phyloP scores from a whole-genome alignment of 2,329 filamentous ascomycete species.

The Sporothrix inflata region DNA sequence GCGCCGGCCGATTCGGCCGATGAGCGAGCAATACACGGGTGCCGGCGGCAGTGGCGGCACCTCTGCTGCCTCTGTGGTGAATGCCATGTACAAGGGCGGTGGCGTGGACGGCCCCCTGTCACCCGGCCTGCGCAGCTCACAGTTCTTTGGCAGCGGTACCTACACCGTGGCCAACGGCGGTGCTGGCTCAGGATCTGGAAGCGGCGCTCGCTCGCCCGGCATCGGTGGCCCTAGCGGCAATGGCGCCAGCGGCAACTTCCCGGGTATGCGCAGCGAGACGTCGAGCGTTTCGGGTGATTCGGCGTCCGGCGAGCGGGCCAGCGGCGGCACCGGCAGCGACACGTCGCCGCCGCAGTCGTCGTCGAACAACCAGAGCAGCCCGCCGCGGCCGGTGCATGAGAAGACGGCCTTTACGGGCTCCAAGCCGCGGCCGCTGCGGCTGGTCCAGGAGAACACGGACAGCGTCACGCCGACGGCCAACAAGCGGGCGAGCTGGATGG shows the following conservation, averaged over 20 bases:
- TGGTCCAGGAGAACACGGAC: constrained; percentile 78
- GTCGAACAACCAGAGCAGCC: constrained; percentile 47
- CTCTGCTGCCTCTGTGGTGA: constrained; percentile 70
- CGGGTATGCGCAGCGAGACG: constrained; percentile 69
- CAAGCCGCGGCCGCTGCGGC: constrained; percentile 80
- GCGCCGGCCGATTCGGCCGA: constrained; percentile 55
- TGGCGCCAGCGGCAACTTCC: constrained; percentile 62
- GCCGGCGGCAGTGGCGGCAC: constrained; percentile 24
- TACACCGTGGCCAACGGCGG: constrained; percentile 41
- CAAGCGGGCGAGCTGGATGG: constrained; percentile 68
- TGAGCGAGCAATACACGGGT: constrained; percentile 65
- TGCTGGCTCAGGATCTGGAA: constrained; percentile 41
- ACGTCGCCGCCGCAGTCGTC: constrained; percentile 52
- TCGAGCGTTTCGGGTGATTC: constrained; percentile 71
- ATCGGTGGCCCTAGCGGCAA: constrained; percentile 41
- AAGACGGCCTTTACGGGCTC: constrained; percentile 64
- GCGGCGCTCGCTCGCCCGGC: constrained; percentile 55
- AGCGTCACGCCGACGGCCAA: constrained; percentile 50
- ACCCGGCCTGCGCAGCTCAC: constrained; percentile 61
- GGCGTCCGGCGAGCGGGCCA: constrained; percentile 44
- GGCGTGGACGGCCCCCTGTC: constrained; percentile 64
- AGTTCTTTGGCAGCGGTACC: constrained; percentile 57
- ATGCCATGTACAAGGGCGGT: constrained; percentile 81
- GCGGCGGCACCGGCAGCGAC: constrained; percentile 38
- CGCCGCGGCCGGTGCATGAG: constrained; percentile 56